Evolutionary conservation across 2,329 filamentous ascomycete genomes (phyloP).

Genomic region (Alternaria sp.): DNA sequence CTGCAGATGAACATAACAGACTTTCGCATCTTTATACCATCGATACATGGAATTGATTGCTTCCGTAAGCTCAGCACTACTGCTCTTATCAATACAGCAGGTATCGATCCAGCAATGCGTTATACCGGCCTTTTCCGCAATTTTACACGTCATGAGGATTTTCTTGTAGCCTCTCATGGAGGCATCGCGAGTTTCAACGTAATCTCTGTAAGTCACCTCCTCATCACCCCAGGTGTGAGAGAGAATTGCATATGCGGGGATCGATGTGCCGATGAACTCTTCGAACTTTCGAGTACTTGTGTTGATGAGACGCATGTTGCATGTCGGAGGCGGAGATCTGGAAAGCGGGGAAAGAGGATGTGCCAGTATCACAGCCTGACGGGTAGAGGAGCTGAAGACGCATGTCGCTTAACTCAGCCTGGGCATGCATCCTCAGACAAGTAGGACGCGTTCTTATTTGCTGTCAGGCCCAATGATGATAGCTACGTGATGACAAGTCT

Average conservation of each 20-base stretch:
- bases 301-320: slow-evolving; percentile 2
- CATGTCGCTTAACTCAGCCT: background rate
- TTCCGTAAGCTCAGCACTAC: slow-evolving; percentile 15
- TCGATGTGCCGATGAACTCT: background rate
- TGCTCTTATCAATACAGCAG: slow-evolving; percentile 17
- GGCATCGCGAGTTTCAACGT: background rate
- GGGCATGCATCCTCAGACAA: background rate
- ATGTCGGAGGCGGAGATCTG: too few species aligned
- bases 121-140: background rate
- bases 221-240: background rate
- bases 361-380: background rate
- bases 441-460: background rate
- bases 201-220: background rate
- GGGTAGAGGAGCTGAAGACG: background rate
- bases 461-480: background rate
- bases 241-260: background rate
- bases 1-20: slow-evolving; percentile 9
- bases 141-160: background rate
- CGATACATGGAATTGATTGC: slow-evolving; percentile 19
- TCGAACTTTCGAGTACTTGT: background rate
- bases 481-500: background rate
- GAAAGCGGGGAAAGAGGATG: background rate
- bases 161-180: background rate
- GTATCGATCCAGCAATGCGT: background rate
- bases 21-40: slow-evolving; percentile 13